Percentiles rank a stretch among this genome's conserved stretches.
These are phyloP conservation scores for Colletotrichum sp. DNA, from an alignment of 2,329 filamentous ascomycete species.

Conservation along the genomic window DNA sequence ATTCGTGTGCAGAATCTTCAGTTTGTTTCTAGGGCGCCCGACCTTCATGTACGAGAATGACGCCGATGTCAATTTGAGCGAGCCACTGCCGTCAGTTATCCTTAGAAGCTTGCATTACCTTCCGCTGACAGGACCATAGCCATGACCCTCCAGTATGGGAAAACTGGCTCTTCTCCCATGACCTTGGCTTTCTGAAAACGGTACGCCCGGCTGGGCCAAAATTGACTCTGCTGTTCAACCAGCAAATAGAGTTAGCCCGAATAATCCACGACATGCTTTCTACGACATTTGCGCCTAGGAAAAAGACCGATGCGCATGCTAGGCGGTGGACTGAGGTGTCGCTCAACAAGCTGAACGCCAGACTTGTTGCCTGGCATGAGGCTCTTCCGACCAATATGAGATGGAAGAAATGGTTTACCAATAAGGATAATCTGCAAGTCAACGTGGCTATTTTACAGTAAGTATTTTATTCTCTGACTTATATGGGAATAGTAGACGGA, in stretches of 20 bases:
- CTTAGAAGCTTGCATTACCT: accelerated
- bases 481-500: accelerated
- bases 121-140: not conserved
- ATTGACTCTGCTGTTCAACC: conserved; percentile 20
- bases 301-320: not conserved
- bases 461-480: not conserved
- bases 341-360: not conserved
- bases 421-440: conserved; percentile 6
- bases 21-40: conserved; percentile 20
- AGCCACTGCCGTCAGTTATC: not conserved
- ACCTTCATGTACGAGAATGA: conserved; percentile 18
- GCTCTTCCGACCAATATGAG: not conserved
- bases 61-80: conserved; percentile 16
- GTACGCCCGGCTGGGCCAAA: conserved; percentile 24
- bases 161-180: conserved; percentile 7
- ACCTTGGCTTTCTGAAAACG: conserved; percentile 22
- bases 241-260: conserved; percentile 24
- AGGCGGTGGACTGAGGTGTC: not conserved
- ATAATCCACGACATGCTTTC: conserved; percentile 26
- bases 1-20: not conserved
- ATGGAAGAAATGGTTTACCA: conserved; percentile 12
- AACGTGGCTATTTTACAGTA: not conserved
- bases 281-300: not conserved
- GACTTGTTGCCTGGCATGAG: conserved; percentile 8
- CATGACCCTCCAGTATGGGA: conserved; percentile 3